Evolutionary conservation across 208 protist species (phyloP), one percentile per base, ranked within the genome.

Genomic region (Trypanosoma congolense): DNA sequence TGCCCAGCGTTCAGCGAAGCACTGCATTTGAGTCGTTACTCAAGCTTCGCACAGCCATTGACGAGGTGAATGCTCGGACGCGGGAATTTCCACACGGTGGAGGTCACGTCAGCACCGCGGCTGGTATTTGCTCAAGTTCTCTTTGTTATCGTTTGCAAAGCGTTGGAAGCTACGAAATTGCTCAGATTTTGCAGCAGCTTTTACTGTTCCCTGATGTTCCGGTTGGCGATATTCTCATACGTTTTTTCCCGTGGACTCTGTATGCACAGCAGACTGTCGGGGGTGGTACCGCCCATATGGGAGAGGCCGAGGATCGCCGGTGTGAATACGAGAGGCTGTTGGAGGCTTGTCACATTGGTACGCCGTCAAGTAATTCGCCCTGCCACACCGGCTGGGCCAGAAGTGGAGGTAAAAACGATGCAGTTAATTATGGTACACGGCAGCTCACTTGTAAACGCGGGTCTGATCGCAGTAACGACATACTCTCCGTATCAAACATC

Each of bases 81-180:
- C 60, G 65, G 28, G 76, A 81, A 50, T 87, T 90, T 52, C 61
- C 46, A 2, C 59, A 22, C 0, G 38, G 45, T 31, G 31, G n/a
- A 22, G 33, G 24, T 14, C 28, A 55, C 2, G 25, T 21, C 5
- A 18, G 36, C 19, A 10, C 6, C 41, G 41, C 33, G 1, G 36
- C 18, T 18, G 41, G 25, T 31, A 18, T 26, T 28, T 24, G 14
- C 6, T 30, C 28, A 28, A 28, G 50, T 2, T 28, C 33, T 1
- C 26, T 45, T 4, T 36, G 40, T 35, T 29, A 29, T 24, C 30
- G 35, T 9, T 44, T 91, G 25, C 70, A 72, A 29, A 65, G 59
- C 5, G 38, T 91, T n/a, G 77, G 72, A n/a, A 71, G 66, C 62
- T 87, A 75, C 58, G 76, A 80, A 33, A 45, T 91, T 14, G 69